These are phyloP conservation scores for Hypoxylon sp. DNA, from an alignment of 2,329 filamentous ascomycete genomes.

Conservation along the genomic window DNA sequence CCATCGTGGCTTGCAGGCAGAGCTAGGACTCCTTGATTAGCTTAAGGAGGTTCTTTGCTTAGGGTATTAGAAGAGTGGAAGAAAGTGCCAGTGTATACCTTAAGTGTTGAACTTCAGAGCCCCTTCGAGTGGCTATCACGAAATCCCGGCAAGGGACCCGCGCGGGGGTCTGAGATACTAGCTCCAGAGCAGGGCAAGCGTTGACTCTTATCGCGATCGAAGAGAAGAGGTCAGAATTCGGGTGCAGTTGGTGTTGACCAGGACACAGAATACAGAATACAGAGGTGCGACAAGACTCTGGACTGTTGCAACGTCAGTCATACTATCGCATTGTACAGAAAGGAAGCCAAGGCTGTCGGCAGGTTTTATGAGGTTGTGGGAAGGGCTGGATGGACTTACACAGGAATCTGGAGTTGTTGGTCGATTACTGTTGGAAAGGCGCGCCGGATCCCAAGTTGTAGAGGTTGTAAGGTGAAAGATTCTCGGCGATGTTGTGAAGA, in stretches of 20 bases:
- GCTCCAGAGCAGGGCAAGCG: background rate
- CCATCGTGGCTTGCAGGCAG: constrained; percentile 5
- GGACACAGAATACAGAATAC: no score
- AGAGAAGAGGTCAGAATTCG: background rate
- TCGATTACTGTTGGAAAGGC: background rate
- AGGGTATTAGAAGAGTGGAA: background rate
- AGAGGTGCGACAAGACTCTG: background rate
- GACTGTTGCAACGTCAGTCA: background rate
- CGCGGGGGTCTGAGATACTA: background rate
- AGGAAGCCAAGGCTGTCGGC: background rate
- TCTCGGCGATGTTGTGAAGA: background rate
- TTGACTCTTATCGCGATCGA: background rate
- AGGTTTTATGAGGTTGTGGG: background rate
- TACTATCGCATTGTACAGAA: background rate
- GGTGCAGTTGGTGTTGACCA: background rate
- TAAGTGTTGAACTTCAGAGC: background rate
- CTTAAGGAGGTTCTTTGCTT: background rate
- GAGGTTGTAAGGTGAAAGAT: background rate
- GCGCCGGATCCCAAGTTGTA: no score
- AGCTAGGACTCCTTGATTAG: background rate
- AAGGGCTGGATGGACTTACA: background rate
- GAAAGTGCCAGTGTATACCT: background rate
- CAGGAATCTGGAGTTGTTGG: background rate
- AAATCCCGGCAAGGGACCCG: background rate
- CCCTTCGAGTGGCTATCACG: background rate